Evolutionary conservation across 805 yeast genomes (phyloP).

Genomic region (Kluyveromyces starmeri): DNA sequence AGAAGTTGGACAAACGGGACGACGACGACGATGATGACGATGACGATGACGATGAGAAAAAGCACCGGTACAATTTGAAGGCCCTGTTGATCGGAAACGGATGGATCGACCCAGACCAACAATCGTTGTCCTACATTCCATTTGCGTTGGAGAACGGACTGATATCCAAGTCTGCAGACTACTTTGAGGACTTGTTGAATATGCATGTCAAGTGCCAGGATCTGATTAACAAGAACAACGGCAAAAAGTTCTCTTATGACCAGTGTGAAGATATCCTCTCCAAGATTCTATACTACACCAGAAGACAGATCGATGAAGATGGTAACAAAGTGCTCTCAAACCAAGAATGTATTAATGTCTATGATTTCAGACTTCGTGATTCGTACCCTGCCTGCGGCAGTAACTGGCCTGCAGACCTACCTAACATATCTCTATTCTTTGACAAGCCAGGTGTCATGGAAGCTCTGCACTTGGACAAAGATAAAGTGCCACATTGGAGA

Average conservation of each 20-base stretch:
- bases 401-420: constrained; percentile 79
- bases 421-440: constrained; percentile 45
- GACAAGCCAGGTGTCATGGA: constrained; percentile 38
- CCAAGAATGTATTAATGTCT: constrained; percentile 68
- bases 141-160: constrained; percentile 54
- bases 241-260: constrained; percentile 22
- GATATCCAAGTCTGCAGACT: constrained; percentile 34
- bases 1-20: constrained; percentile 12
- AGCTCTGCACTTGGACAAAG: constrained; percentile 40
- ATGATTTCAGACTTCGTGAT: constrained; percentile 66
- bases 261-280: constrained; percentile 39
- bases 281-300: constrained; percentile 22
- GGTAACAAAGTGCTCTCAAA: constrained; percentile 21
- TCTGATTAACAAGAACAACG: constrained; percentile 30
- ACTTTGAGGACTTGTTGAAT: constrained; percentile 34
- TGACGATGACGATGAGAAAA: constrained; percentile 11
- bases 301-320: constrained; percentile 22
- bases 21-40: constrained; percentile 13
- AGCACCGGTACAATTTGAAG: constrained; percentile 36
- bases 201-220: constrained; percentile 57
- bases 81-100: constrained; percentile 86
- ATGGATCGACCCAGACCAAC: constrained; percentile 85
- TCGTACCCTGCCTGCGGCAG: constrained; percentile 79
- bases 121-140: constrained; percentile 72
- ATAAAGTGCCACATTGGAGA: constrained; percentile 44